These are phyloP conservation scores for Manihot esculenta DNA, from an alignment of 441 rosid species.

Conservation along the genomic window DNA sequence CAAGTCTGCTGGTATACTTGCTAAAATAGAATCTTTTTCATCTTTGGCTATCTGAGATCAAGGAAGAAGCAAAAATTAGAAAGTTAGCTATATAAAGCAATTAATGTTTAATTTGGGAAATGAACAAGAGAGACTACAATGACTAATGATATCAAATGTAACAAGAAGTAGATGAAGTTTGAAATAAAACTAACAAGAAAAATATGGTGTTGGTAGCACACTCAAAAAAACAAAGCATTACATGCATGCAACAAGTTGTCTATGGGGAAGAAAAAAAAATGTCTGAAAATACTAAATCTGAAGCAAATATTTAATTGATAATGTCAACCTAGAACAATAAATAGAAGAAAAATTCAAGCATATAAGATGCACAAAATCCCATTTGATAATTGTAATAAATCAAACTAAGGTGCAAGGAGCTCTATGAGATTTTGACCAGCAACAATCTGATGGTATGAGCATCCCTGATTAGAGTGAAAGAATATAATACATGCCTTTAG, in stretches of 20 bases:
- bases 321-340: not conserved
- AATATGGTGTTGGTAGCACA: not conserved
- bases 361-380: not conserved
- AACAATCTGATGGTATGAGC: not conserved
- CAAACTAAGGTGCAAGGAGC: constrained; percentile 1
- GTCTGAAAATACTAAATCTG: not conserved
- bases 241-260: not conserved
- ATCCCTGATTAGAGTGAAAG: not conserved
- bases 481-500: constrained; percentile 45
- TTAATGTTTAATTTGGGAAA: not conserved
- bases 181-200: not conserved
- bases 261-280: not conserved
- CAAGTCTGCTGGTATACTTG: constrained; percentile 68
- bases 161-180: not conserved
- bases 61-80: constrained; percentile 3
- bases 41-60: constrained; percentile 67
- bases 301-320: not conserved
- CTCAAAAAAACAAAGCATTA: not conserved
- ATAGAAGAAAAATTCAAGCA: not conserved
- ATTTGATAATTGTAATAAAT: not conserved
- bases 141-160: no score
- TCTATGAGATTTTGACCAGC: constrained; percentile 4
- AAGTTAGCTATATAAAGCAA: constrained; percentile 6
- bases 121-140: not conserved
- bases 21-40: constrained; percentile 70